A percentile compares a stretch with the other conserved stretches of the same genome.
Conservation (phyloP, 73 alveolate genomes). For the Paramecium primaurelia region DNA sequence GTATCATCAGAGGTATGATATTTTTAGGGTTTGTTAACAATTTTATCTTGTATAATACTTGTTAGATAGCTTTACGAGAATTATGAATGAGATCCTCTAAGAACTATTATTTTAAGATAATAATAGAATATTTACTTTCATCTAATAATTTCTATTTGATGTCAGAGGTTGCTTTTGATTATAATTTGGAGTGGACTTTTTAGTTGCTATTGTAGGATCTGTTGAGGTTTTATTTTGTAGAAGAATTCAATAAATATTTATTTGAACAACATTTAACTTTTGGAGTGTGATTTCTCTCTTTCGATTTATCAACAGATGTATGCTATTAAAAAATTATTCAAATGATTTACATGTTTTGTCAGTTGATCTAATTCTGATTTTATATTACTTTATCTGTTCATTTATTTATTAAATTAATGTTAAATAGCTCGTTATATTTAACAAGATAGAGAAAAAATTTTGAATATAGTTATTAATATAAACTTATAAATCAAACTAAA, state of each 20-base stretch:
- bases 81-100: constrained; percentile 1
- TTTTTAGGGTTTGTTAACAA: not conserved
- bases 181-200: not conserved
- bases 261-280: not conserved
- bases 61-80: not conserved
- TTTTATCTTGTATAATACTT: not conserved
- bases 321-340: not conserved
- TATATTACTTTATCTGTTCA: not conserved
- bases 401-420: not conserved
- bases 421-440: not conserved
- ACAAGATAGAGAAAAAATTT: not conserved
- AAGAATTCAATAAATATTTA: not conserved
- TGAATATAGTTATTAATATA: not conserved
- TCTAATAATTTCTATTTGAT: not conserved
- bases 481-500: not conserved
- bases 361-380: not conserved
- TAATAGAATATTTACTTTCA: not conserved
- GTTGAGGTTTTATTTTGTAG: not conserved
- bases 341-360: not conserved
- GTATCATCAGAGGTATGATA: not conserved
- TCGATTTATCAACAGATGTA: not conserved
- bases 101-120: not conserved
- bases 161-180: not conserved
- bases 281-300: not conserved
- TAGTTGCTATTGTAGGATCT: not conserved